These are phyloP conservation scores for Neophaeococcomyces aloes DNA, from an alignment of 2,329 filamentous ascomycete species.

Conservation along the genomic window DNA sequence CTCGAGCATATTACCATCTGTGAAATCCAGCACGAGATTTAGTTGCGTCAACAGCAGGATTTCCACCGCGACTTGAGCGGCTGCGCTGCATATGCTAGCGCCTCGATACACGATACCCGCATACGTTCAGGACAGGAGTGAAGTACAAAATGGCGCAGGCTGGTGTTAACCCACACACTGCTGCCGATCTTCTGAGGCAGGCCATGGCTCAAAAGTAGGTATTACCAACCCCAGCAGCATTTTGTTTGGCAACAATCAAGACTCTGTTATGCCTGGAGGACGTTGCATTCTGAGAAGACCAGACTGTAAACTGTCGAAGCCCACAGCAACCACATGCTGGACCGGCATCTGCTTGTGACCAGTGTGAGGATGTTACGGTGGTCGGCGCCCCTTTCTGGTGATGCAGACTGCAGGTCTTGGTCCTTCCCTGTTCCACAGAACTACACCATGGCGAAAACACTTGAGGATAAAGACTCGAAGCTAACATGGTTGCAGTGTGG, in stretches of 20 bases:
- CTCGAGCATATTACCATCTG: neutral
- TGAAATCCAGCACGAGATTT: neutral
- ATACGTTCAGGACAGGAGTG: neutral
- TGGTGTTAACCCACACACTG: constrained; percentile 37
- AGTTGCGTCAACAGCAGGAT: neutral
- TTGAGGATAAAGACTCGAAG: neutral
- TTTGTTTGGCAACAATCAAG: too few species aligned
- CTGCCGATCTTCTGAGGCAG: constrained; percentile 49
- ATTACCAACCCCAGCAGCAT: neutral
- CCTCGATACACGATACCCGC: neutral
- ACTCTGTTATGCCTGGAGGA: too few species aligned
- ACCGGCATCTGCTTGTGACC: neutral
- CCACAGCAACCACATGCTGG: too few species aligned
- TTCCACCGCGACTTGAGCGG: neutral
- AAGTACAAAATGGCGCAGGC: constrained; percentile 20
- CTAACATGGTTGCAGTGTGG: constrained; percentile 18
- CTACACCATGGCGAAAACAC: neutral
- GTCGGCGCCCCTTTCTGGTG: neutral
- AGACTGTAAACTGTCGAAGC: too few species aligned
- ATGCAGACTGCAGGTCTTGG: neutral
- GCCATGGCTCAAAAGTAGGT: constrained; percentile 50
- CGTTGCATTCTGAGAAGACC: too few species aligned
- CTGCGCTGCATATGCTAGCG: neutral
- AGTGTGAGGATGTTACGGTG: neutral
- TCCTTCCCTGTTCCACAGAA: neutral